These are phyloP conservation scores for Yamadazyma takamatsuzukensis DNA, from an alignment of 805 yeast species.

Conservation along the genomic window DNA sequence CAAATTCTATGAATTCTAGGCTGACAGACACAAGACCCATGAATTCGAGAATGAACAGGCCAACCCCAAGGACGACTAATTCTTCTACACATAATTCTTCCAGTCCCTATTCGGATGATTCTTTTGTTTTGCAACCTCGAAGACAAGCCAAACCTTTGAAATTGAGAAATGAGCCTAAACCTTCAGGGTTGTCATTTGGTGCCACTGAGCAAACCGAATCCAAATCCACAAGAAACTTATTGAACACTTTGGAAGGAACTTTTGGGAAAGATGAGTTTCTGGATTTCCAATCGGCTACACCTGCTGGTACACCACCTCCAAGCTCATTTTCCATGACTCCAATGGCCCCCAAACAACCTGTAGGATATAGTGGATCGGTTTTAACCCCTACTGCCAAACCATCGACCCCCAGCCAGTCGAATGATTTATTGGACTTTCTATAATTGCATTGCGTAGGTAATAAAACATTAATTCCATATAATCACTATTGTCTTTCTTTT, in stretches of 20 bases:
- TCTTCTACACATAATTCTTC: background rate
- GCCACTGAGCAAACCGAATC: constrained; percentile 15
- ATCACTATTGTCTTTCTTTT: too few relatives aligned
- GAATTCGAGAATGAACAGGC: constrained; percentile 4
- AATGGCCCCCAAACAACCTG: constrained; percentile 6
- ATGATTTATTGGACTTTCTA: constrained; percentile 6
- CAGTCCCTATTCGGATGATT: constrained; percentile 4
- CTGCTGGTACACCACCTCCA: constrained; percentile 4
- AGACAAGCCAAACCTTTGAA: constrained; percentile 9
- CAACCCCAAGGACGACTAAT: constrained; percentile 5
- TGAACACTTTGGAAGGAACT: constrained; percentile 23
- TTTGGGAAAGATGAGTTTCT: constrained; percentile 13
- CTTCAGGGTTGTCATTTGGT: constrained; percentile 18
- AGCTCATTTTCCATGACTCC: constrained; percentile 3
- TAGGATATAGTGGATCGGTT: constrained; percentile 8
- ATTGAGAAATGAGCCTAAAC: constrained; percentile 3
- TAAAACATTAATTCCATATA: too few relatives aligned
- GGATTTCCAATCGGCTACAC: constrained; percentile 14
- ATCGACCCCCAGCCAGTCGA: background rate
- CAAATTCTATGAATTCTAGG: background rate
- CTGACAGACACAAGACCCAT: constrained; percentile 3
- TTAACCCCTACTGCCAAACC: constrained; percentile 7
- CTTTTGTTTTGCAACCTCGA: constrained; percentile 6
- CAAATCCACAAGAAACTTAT: constrained; percentile 15
- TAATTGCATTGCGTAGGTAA: too few relatives aligned